Evolutionary conservation across 129 eudicot genomes (phyloP), one percentile per base, ranked within the genome.

Genomic region (Pulicaria dysenterica): DNA sequence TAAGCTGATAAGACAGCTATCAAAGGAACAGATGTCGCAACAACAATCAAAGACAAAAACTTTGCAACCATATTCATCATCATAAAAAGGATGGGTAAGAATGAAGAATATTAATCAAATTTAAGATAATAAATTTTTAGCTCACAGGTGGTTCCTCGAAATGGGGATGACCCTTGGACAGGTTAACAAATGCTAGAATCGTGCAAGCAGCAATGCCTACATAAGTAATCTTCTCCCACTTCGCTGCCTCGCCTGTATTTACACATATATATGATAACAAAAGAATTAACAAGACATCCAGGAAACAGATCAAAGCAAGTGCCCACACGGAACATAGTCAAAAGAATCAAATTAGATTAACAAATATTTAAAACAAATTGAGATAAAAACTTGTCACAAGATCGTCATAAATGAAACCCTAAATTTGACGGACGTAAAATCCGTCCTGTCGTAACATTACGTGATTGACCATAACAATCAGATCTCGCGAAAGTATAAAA

Each of bases 151-250:
- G 90, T 68, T 87, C 90, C 0, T 84, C 96, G 46, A 49, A 60
- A 78, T 87, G 96, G 37, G 83, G 88, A 73, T 90, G 96, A 59
- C 90, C 90, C 77, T 90, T 90, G 17, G 96, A 90, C 15, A 87
- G 81, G 51, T 58, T 77, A 60, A 57, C 69, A 48, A 75, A 6
- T 50, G 88, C 81, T 37, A 90, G 79, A 64, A 68, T 54, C 15
- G 94, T 76, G 87, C 91, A 87, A 10, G 84, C 13, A 15, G 66
- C 85, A 42, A 81, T 81, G 51, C 85, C 96, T 41, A 47, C 71
- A 41, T 87, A 87, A 0, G 96, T 82, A 34, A 90, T 90, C 88
- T 90, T 90, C 91, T 87, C 84, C 94, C 91, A 90, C 67, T 90
- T 90, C 13, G 88, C 73, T 12, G 91, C 80, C 82, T 87, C 96